These are phyloP conservation scores for Skeletonema menzelii DNA, from an alignment of 108 stramenopile species.

Conservation along the genomic window DNA sequence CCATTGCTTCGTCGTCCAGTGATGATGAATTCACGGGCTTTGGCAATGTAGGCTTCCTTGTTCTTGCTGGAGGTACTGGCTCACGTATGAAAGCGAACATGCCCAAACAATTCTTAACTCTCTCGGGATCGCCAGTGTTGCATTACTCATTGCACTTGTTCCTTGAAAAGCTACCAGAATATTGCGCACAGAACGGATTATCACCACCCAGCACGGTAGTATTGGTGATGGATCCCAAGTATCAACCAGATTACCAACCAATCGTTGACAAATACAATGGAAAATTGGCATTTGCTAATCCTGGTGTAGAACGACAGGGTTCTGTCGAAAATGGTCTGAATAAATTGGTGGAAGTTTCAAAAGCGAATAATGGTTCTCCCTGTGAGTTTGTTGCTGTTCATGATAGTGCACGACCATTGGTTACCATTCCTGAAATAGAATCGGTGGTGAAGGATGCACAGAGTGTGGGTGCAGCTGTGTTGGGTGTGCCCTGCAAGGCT, in stretches of 20 bases:
- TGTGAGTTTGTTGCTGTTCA: constrained; percentile 85
- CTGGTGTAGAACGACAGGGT: constrained; percentile 91
- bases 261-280: constrained; percentile 64
- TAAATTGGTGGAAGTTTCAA: constrained; percentile 53
- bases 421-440: constrained; percentile 80
- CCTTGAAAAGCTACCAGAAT: constrained; percentile 60
- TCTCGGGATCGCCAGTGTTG: constrained; percentile 80
- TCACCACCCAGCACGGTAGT: constrained; percentile 71
- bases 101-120: constrained; percentile 91
- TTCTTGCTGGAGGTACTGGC: constrained; percentile 93
- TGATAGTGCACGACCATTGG: constrained; percentile 92
- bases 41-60: constrained; percentile 81
- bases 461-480: constrained; percentile 84
- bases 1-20: constrained; percentile 5
- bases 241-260: constrained; percentile 80
- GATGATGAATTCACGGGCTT: constrained; percentile 36
- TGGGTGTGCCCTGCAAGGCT: constrained; percentile 96
- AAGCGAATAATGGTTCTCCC: constrained; percentile 1
- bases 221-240: constrained; percentile 88
- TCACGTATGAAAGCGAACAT: constrained; percentile 91
- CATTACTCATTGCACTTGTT: constrained; percentile 92
- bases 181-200: constrained; percentile 19
- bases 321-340: constrained; percentile 90
- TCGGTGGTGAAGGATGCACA: constrained; percentile 77
- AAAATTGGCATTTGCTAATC: constrained; percentile 87